These are phyloP conservation scores for Capsicum pubescens DNA, from an alignment of 257 asterid species.

Conservation along the genomic window DNA sequence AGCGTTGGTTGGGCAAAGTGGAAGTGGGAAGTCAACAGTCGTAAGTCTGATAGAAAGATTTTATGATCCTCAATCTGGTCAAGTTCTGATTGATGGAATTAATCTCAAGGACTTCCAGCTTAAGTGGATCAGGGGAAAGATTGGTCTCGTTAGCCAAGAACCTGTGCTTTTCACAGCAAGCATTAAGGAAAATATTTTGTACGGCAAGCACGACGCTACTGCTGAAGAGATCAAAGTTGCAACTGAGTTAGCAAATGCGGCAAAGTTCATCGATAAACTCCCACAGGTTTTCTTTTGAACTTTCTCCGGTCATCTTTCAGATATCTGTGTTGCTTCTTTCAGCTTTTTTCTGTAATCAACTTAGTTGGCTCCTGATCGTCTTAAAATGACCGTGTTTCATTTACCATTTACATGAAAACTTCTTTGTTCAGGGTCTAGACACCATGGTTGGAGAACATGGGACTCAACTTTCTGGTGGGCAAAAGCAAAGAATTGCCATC, in stretches of 20 bases:
- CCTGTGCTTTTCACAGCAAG: slow-evolving; percentile 73
- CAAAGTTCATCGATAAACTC: slow-evolving; percentile 74
- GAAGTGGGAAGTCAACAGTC: slow-evolving; percentile 90
- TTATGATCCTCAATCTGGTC: slow-evolving; percentile 78
- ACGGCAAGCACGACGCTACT: slow-evolving; percentile 77
- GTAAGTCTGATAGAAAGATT: slow-evolving; percentile 77
- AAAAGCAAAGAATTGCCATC: slow-evolving; percentile 86
- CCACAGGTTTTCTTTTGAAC: slow-evolving; percentile 58
- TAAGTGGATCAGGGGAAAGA: slow-evolving; percentile 83
- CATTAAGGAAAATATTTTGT: slow-evolving; percentile 79
- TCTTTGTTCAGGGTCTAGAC: slow-evolving; percentile 61
- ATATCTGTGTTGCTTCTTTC: slow-evolving; percentile 10
- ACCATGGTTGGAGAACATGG: slow-evolving; percentile 90
- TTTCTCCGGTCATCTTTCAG: slow-evolving; percentile 14
- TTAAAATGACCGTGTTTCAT: not conserved
- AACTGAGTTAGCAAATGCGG: slow-evolving; percentile 73
- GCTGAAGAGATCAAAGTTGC: slow-evolving; percentile 68
- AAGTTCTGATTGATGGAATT: slow-evolving; percentile 71
- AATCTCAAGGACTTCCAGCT: slow-evolving; percentile 78
- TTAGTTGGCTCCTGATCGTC: not conserved
- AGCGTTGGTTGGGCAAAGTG: slow-evolving; percentile 90
- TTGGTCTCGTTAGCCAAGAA: slow-evolving; percentile 90
- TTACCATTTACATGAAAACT: not conserved
- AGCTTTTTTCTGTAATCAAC: slow-evolving; percentile 8
- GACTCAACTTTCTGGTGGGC: slow-evolving; percentile 93